Conservation (phyloP, 2,329 filamentous ascomycete species). For the Bipolaris zeicola region DNA sequence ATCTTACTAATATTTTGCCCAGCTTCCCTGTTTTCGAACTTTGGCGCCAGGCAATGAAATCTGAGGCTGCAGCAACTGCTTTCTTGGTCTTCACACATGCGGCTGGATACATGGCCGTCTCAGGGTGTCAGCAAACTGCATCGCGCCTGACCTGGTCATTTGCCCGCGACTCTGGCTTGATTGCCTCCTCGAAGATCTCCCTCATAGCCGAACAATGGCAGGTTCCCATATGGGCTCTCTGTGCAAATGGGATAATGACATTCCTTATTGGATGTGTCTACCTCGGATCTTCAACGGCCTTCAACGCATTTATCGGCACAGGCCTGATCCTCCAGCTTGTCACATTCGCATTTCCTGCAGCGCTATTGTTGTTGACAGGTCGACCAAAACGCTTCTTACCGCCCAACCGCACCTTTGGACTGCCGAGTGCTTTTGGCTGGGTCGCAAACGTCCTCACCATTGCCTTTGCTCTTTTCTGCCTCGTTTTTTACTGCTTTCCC, state of each 20-base stretch:
- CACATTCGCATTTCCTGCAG: constrained; percentile 1
- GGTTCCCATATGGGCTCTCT: neutral
- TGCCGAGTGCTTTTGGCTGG: neutral
- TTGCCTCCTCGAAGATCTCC: neutral
- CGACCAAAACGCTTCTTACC: neutral
- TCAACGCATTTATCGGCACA: neutral
- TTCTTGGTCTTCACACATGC: neutral
- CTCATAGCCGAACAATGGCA: neutral
- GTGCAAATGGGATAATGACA: neutral
- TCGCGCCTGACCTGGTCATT: neutral
- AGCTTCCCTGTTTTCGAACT: neutral
- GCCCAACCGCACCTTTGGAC: neutral
- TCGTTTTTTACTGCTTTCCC: neutral
- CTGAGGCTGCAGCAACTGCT: neutral
- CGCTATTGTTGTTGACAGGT: neutral
- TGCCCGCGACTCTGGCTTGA: neutral
- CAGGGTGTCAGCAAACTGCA: neutral
- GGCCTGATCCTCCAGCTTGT: neutral
- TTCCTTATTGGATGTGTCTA: neutral
- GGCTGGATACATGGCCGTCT: neutral
- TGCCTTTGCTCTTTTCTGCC: neutral
- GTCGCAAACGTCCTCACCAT: neutral
- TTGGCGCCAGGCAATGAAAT: neutral
- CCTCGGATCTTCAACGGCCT: neutral
- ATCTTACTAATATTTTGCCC: neutral